Evolutionary conservation across 345 rosid genomes (phyloP).

Genomic region (Aurinia saxatilis): DNA sequence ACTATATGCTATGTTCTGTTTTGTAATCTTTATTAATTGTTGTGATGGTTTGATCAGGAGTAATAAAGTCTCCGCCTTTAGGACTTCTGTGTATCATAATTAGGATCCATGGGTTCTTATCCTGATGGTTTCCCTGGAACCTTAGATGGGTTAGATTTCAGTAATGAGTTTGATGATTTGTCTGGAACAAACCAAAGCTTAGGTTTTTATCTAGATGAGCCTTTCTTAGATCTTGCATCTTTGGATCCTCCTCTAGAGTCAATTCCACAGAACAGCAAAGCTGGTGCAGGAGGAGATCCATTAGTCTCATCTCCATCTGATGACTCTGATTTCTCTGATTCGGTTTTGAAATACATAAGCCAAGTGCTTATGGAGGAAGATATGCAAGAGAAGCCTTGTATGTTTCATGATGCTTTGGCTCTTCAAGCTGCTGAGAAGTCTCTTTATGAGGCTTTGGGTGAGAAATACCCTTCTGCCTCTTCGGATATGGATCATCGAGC

Average conservation of each 20-base stretch:
- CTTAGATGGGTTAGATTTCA: conserved; percentile 20
- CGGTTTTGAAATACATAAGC: conserved; percentile 53
- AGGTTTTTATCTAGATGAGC: conserved; percentile 24
- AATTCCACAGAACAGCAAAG: conserved; percentile 10
- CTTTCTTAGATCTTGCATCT: conserved; percentile 29
- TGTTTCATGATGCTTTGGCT: conserved; percentile 58
- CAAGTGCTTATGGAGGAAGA: conserved; percentile 83
- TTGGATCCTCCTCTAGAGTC: conserved; percentile 20
- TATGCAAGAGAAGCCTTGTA: conserved; percentile 48
- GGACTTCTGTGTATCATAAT: background rate
- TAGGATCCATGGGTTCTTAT: conserved; percentile 26
- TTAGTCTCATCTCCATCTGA: conserved; percentile 37
- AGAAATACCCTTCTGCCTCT: conserved; percentile 46
- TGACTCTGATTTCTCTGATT: conserved; percentile 46
- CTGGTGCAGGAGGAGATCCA: conserved; percentile 2
- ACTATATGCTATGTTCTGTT: background rate
- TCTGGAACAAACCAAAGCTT: conserved; percentile 25
- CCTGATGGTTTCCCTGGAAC: conserved; percentile 21
- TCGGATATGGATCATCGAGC: conserved; percentile 13
- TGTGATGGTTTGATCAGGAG: conserved; percentile 20
- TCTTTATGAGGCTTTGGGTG: conserved; percentile 56
- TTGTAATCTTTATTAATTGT: background rate
- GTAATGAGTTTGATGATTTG: conserved; percentile 26
- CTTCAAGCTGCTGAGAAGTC: conserved; percentile 73
- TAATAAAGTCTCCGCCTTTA: conserved; percentile 15